Percentiles rank a stretch among this genome's conserved stretches.
phyloP scores from a whole-genome alignment of 176 grass and related monocot genomes.

The Hsuehochloa calcarea region DNA sequence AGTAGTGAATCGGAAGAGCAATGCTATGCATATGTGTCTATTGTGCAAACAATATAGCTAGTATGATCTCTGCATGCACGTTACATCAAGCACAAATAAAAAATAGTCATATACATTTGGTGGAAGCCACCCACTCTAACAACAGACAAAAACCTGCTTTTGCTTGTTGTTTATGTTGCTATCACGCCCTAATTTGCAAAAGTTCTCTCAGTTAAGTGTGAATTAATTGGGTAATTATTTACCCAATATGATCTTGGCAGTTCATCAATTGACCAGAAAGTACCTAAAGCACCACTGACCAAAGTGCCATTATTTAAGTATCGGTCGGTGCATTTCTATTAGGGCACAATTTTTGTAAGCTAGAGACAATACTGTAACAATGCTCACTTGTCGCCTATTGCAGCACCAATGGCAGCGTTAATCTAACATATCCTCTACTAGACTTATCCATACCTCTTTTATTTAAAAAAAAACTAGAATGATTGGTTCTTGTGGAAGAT shows the following conservation, averaged over 20 bases:
- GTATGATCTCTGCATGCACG: conserved; percentile 1
- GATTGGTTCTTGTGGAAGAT: not conserved
- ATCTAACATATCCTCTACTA: conserved; percentile 33
- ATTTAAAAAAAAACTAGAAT: not conserved
- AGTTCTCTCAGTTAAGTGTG: conserved; percentile 24
- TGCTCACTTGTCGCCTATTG: conserved; percentile 13
- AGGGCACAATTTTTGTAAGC: conserved; percentile 33
- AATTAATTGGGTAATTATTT: conserved; percentile 3
- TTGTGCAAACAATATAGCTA: conserved; percentile 17
- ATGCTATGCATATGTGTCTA: not conserved
- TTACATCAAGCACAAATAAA: conserved; percentile 40
- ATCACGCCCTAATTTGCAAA: conserved; percentile 32
- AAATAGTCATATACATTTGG: conserved; percentile 41
- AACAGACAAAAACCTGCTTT: conserved; percentile 38
- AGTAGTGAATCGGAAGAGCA: not conserved
- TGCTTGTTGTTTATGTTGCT: conserved; percentile 47
- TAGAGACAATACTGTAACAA: conserved; percentile 33
- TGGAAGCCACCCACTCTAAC: conserved; percentile 47
- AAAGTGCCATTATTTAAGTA: conserved; percentile 30
- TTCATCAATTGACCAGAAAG: conserved; percentile 45
- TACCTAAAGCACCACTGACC: conserved; percentile 42
- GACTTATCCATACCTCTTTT: conserved; percentile 6
- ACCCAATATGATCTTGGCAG: conserved; percentile 34
- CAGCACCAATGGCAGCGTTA: conserved; percentile 27
- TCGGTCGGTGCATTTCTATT: conserved; percentile 21